A percentile compares a stretch with the other conserved stretches of the same genome.
Evolutionary conservation across 2,329 filamentous ascomycete genomes (phyloP).

Genomic region (Xylariaceae sp.): DNA sequence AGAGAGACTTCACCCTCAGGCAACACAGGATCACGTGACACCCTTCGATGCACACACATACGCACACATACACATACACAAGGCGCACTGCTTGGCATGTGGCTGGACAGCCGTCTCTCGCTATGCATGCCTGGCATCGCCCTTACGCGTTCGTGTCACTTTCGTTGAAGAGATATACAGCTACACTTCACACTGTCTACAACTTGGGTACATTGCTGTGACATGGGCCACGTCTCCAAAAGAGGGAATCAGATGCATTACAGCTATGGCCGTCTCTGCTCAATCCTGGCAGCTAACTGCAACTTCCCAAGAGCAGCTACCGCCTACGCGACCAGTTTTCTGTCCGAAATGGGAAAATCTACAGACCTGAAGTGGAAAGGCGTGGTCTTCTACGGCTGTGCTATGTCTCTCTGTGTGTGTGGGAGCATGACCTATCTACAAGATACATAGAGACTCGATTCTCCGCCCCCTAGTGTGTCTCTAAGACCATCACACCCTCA

Average conservation of each 20-base stretch:
- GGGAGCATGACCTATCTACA: slow-evolving; percentile 23
- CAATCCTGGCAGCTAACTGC: slow-evolving; percentile 16
- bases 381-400: slow-evolving; percentile 17
- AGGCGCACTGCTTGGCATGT: slow-evolving; percentile 15
- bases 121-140: slow-evolving; percentile 17
- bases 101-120: slow-evolving; percentile 17
- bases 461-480: slow-evolving; percentile 30
- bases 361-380: slow-evolving; percentile 34
- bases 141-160: slow-evolving; percentile 16
- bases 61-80: neutral
- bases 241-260: slow-evolving; percentile 26
- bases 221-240: slow-evolving; percentile 20
- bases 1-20: slow-evolving; percentile 12
- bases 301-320: slow-evolving; percentile 14
- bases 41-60: slow-evolving; percentile 16
- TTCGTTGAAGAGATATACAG: slow-evolving; percentile 10
- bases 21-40: slow-evolving; percentile 32
- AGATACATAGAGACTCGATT: slow-evolving; percentile 22
- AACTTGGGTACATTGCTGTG: slow-evolving; percentile 19
- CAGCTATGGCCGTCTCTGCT: slow-evolving; percentile 19
- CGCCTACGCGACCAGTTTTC: slow-evolving; percentile 18
- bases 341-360: slow-evolving; percentile 35
- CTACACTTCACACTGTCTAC: slow-evolving; percentile 22
- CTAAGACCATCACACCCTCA: slow-evolving; percentile 20
- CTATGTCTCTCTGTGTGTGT: slow-evolving; percentile 10